Percentiles rank a stretch among this genome's conserved stretches.
Evolutionary conservation across 1,139 yeast species (phyloP).

Genomic region (Sugiyamaella xylanicola): DNA sequence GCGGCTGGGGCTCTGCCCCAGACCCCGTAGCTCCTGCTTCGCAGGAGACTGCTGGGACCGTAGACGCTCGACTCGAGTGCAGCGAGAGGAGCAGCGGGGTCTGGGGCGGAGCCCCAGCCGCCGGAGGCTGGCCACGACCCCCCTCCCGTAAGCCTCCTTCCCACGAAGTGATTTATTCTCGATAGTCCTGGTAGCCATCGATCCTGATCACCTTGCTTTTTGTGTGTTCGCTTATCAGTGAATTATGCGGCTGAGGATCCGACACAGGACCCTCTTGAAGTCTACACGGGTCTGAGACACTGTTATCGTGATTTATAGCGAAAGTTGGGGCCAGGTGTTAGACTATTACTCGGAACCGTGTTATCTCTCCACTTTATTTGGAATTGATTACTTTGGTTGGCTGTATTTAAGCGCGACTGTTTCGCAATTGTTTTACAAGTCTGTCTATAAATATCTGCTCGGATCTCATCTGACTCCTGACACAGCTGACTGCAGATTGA

Average conservation of each 20-base stretch:
- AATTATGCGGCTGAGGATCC: too few species aligned
- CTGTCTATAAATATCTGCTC: too few species aligned
- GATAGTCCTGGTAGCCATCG: neutral
- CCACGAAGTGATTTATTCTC: too few species aligned
- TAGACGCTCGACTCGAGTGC: neutral
- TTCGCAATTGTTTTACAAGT: neutral
- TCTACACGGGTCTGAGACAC: neutral
- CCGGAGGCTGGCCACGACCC: neutral
- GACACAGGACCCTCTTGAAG: neutral
- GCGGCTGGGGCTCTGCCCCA: conserved; percentile 11
- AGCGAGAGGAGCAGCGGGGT: neutral
- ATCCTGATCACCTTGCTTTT: neutral
- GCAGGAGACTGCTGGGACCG: neutral
- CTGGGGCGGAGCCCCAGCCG: neutral
- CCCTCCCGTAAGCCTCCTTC: too few species aligned
- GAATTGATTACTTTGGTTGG: neutral
- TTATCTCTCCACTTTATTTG: too few species aligned
- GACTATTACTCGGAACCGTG: too few species aligned
- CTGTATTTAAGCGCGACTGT: neutral
- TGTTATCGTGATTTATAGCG: too few species aligned
- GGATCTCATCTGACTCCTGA: neutral
- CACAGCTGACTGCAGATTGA: neutral
- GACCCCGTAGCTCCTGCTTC: neutral
- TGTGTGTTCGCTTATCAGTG: too few species aligned
- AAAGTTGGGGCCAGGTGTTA: too few species aligned